Evolutionary conservation across 2,329 filamentous ascomycete genomes (phyloP), one percentile per base, ranked within the genome.

Genomic region (Cercospora janseana): DNA sequence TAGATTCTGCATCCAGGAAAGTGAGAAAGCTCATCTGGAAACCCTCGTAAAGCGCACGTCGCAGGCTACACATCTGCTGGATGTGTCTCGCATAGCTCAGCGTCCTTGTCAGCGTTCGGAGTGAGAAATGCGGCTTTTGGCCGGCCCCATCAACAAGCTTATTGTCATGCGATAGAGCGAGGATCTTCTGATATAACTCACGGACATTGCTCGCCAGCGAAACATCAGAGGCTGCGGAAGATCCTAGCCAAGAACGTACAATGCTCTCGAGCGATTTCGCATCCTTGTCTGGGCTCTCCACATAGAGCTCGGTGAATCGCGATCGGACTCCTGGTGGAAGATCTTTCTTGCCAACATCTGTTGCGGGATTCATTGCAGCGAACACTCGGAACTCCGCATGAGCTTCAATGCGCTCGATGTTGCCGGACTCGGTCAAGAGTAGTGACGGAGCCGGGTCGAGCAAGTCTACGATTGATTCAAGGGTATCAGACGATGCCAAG

Each of bases 1-100:
- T 90, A 0, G 93, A 97, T 23, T 86, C 81, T 61, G 82, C 80
- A 63, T 92, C 85, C 9, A 99, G 77, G 4, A 96, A 80, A 0
- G 94, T 98, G 49, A 96, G 74, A 64, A 98, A 99, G 42, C 91
- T 93, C 94, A 98, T 98, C 12, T 88, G 90, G 66, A 97, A 97
- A 0, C 93, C 94, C 74, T 99, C 93, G 56, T 87, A 95, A 1
- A 97, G 74, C 8, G 92, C 88, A 63, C 94, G 77, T 18, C 93
- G 83, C 32, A 97, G 74, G 9, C 88, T 90, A 69, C 95, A 96
- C 3, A 86, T 79, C 0, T 89, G 83, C 0, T 88, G 81, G 56
- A 96, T 91, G 46, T 91, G 86, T 57, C 85, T 83, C 13, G 92
- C 90, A 66, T 96, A 98, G 28, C 85, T 87, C 45, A 99, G 72